Conservation (phyloP, 257 asterid genomes). For the Rehmannia glutinosa region DNA sequence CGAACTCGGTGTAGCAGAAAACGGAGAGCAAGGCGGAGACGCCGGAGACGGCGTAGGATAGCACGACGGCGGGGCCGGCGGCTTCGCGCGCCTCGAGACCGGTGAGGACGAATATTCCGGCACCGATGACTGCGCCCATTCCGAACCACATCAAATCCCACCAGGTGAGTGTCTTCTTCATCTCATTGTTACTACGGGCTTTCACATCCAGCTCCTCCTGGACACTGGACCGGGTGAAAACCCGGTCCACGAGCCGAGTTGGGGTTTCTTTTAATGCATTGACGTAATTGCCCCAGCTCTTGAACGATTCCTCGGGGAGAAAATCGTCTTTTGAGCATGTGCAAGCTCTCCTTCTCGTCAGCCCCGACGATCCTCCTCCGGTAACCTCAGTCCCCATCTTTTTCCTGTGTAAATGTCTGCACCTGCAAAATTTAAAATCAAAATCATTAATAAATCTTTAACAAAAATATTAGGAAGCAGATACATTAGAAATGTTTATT, state of each 20-base stretch:
- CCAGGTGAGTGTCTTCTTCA: slow-evolving; percentile 78
- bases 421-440: background rate
- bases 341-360: slow-evolving; percentile 44
- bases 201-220: slow-evolving; percentile 54
- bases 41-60: slow-evolving; percentile 70
- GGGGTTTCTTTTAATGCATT: slow-evolving; percentile 60
- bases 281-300: slow-evolving; percentile 54
- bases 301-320: slow-evolving; percentile 79
- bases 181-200: slow-evolving; percentile 44
- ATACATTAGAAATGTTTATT: no score
- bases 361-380: slow-evolving; percentile 9
- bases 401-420: no score
- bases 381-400: no score
- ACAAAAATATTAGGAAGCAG: background rate
- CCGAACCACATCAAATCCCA: slow-evolving; percentile 94
- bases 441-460: no score
- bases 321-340: slow-evolving; percentile 61
- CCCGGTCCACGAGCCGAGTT: slow-evolving; percentile 48
- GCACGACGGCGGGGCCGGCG: slow-evolving; percentile 82
- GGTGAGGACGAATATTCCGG: slow-evolving; percentile 81
- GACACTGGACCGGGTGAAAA: slow-evolving; percentile 47
- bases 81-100: slow-evolving; percentile 44
- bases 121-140: slow-evolving; percentile 88
- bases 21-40: slow-evolving; percentile 77
- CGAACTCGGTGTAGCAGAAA: slow-evolving; percentile 86